phyloP scores from a whole-genome alignment of 352 stramenopile species.

The Pythium sukuiense region DNA sequence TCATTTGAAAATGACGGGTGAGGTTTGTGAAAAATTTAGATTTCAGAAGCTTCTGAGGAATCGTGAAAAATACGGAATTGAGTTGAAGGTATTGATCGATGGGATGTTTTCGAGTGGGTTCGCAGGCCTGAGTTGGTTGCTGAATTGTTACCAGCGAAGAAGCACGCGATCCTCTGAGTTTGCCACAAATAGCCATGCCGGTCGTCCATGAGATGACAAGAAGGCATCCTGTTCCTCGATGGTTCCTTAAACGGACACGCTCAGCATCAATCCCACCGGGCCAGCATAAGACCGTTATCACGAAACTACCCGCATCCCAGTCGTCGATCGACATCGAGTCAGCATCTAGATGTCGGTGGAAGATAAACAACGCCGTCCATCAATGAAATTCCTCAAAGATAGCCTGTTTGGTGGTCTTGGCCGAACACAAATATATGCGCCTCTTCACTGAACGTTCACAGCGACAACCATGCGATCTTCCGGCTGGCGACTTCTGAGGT shows the following conservation, averaged over 20 bases:
- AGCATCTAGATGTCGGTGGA: neutral
- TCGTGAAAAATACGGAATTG: slow-evolving; percentile 1
- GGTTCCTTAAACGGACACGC: neutral
- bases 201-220: slow-evolving; percentile 2
- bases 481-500: slow-evolving; percentile 1
- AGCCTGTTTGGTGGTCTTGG: neutral
- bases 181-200: neutral
- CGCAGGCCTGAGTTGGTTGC: neutral
- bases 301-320: neutral
- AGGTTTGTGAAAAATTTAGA: neutral
- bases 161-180: neutral
- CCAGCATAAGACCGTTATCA: slow-evolving; percentile 4
- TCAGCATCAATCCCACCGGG: neutral
- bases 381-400: neutral
- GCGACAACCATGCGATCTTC: neutral
- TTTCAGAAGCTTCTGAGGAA: neutral
- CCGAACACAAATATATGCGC: neutral
- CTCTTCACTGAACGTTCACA: neutral
- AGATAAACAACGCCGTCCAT: neutral
- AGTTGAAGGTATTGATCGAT: neutral
- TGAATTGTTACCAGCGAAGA: neutral
- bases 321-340: neutral
- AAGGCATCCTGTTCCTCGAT: neutral
- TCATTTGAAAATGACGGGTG: neutral
- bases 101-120: neutral